Percentiles rank a stretch among this genome's conserved stretches.
Conservation (phyloP, 805 yeast genomes). For the Cyberlindnera americana region DNA sequence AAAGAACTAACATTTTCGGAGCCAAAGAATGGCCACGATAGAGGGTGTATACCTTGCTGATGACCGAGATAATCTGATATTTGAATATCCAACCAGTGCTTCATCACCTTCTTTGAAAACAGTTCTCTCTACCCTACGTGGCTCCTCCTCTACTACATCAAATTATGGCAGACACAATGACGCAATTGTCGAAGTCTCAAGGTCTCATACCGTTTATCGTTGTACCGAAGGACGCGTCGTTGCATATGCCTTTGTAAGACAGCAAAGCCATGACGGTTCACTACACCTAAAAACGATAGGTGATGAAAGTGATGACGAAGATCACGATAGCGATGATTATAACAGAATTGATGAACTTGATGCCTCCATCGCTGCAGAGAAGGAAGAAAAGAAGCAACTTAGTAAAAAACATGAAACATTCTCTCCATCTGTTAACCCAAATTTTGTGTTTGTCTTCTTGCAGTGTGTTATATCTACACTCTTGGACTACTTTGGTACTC, state of each 20-base stretch:
- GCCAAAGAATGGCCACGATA: constrained; percentile 29
- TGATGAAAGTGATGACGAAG: constrained; percentile 10
- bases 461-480: constrained; percentile 47
- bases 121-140: constrained; percentile 25
- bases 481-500: constrained; percentile 54
- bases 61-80: constrained; percentile 35
- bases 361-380: constrained; percentile 1
- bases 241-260: constrained; percentile 20
- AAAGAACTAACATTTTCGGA: too few species aligned
- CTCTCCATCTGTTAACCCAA: constrained; percentile 37
- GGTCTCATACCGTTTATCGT: constrained; percentile 19
- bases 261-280: constrained; percentile 8
- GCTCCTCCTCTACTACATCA: constrained; percentile 9
- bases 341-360: constrained; percentile 1
- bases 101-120: constrained; percentile 31
- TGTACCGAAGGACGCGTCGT: constrained; percentile 14
- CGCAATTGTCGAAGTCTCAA: constrained; percentile 21
- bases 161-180: constrained; percentile 20
- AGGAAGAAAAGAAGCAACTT: constrained; percentile 5
- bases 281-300: constrained; percentile 18
- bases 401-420: constrained; percentile 13
- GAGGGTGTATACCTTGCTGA: constrained; percentile 40
- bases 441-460: constrained; percentile 53
- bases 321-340: constrained; percentile 9
- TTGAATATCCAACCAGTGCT: constrained; percentile 35